Base-by-base conservation (phyloP, 2,329 filamentous ascomycete genomes). In the Botrytis porri region DNA sequence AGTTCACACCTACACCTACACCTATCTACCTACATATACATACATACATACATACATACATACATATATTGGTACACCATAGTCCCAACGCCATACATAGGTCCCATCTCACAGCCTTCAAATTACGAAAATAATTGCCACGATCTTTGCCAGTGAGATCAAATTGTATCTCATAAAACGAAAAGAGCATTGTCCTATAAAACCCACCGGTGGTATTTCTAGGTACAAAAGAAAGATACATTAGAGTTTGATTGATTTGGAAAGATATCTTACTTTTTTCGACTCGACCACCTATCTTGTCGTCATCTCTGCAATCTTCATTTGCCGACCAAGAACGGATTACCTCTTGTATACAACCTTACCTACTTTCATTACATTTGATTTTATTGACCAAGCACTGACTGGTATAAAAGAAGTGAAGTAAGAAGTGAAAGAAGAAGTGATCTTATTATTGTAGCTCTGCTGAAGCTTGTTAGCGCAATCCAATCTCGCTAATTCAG, bases 401-500 rank as follows among this genome's bases (percentile, higher is more conserved):
- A 63, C 41, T 32, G 64, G 35, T 57, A 67, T 48, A 22, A 64
- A 41, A 67, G 29, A 67, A n/a, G 64, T 43, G 37, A 63, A 63
- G 61, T 43, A 25, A 18, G n/a, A 64, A 48, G 45, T 22, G 45
- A 48, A 48, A 48, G 45, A 48, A 25, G 45, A 48, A 48, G 45
- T 48, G 20, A 54, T 54, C 48, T 54, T 54, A 51, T 51, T 51
- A 54, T 54, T 41, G 37, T 63, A 41, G 61, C 61, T 63, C 63
- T 54, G 48, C 65, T 69, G 65, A 69, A 69, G 65, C 65, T 69
- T 29, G 8, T 72, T 67, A 72, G 70, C 62, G 62, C 62, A 72
- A 48, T 72, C 70, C 62, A 72, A 72, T 72, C 70, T 72, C 70
- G 70, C 70, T 72, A 72, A 72, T 72, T 67, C n/a, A 72, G 60